Evolutionary conservation across 164 flowering plant genomes (phyloP).

Genomic region (Kingdonia uniflora): DNA sequence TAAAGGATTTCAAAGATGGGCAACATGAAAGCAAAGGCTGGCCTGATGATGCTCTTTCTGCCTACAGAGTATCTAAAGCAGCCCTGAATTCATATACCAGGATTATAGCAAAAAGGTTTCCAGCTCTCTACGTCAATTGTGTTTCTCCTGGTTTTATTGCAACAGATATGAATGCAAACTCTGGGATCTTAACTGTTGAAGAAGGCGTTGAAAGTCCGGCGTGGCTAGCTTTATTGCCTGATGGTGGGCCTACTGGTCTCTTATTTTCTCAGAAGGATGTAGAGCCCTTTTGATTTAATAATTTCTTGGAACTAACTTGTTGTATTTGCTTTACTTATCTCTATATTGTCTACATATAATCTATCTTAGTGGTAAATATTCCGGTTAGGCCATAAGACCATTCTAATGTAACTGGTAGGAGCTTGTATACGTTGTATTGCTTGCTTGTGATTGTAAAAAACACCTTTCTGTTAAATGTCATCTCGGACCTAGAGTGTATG

Average conservation of each 20-base stretch:
- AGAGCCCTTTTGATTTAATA: neutral
- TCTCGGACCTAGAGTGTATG: too few relatives aligned
- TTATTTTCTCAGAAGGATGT: conserved; percentile 1
- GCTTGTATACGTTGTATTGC: too few relatives aligned
- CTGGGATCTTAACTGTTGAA: conserved; percentile 1
- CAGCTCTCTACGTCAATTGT: neutral
- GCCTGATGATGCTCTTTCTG: neutral
- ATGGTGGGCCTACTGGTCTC: conserved; percentile 4
- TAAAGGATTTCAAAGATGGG: conserved; percentile 5
- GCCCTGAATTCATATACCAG: conserved; percentile 6
- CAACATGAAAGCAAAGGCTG: neutral
- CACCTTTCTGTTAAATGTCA: too few relatives aligned
- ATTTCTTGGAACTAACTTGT: too few relatives aligned
- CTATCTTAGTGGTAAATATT: too few relatives aligned
- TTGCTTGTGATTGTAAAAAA: too few relatives aligned
- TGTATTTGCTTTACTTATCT: too few relatives aligned
- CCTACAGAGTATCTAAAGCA: conserved; percentile 1
- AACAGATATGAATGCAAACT: neutral
- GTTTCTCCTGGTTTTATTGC: neutral
- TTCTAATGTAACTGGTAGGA: too few relatives aligned
- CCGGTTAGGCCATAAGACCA: too few relatives aligned
- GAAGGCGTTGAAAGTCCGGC: conserved; percentile 7
- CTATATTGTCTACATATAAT: too few relatives aligned
- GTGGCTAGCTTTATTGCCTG: conserved; percentile 7
- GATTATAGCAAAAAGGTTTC: conserved; percentile 9